Percentiles rank a stretch among this genome's conserved stretches.
These are phyloP conservation scores for Candida caryicola DNA, from an alignment of 805 yeast genomes.

Conservation along the genomic window DNA sequence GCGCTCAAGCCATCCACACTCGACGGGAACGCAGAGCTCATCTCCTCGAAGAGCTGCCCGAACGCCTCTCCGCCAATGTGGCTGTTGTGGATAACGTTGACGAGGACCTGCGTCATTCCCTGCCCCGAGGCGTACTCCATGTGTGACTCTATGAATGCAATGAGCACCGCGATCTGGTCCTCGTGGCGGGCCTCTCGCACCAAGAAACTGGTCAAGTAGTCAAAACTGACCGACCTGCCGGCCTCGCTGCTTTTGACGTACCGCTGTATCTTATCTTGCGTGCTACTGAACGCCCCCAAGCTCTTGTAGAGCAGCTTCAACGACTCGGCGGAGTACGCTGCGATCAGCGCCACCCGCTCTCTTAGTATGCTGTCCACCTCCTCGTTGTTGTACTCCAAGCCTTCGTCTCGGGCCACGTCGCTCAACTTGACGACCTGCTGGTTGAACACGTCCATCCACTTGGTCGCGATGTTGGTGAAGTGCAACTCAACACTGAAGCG, in stretches of 20 bases:
- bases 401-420: conserved; percentile 5
- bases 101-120: background rate
- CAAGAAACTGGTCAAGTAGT: conserved; percentile 1
- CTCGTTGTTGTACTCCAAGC: conserved; percentile 1
- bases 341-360: background rate
- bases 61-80: background rate
- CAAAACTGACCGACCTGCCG: background rate
- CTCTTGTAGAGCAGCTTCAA: conserved; percentile 5
- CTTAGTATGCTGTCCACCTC: background rate
- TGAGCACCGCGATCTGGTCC: background rate
- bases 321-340: conserved; percentile 1
- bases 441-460: conserved; percentile 31
- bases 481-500: conserved; percentile 20
- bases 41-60: background rate
- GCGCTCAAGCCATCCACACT: conserved; percentile 12
- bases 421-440: conserved; percentile 16
- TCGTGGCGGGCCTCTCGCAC: background rate
- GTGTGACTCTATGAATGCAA: background rate
- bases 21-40: background rate
- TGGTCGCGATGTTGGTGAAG: conserved; percentile 25
- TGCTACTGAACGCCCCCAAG: background rate
- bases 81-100: background rate
- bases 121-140: background rate
- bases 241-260: background rate
- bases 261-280: background rate